Conservation (phyloP, 1,284 basidiomycete species). For the Tylopilus sp. region DNA sequence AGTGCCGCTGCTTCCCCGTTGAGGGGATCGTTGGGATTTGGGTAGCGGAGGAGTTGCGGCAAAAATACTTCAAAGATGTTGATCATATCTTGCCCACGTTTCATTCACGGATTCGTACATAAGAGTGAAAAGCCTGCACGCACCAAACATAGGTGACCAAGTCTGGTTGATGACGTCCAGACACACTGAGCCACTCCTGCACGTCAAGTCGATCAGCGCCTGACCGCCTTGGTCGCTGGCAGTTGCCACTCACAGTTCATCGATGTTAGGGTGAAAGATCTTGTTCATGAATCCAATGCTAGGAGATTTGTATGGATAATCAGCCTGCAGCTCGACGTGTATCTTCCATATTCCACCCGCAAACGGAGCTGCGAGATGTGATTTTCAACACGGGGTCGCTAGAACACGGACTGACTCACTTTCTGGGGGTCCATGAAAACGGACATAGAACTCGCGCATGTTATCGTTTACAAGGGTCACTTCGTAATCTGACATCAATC, state of each 20-base stretch:
- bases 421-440: slow-evolving; percentile 90
- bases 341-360: slow-evolving; percentile 98
- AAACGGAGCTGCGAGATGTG: slow-evolving; percentile 73
- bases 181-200: slow-evolving; percentile 90
- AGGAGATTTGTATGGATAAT: slow-evolving; percentile 98
- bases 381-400: slow-evolving; percentile 10
- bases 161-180: slow-evolving; percentile 97
- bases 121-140: slow-evolving; percentile 12
- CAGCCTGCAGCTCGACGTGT: slow-evolving; percentile 98
- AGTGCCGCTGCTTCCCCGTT: slow-evolving; percentile 97
- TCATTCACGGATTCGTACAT: slow-evolving; percentile 9
- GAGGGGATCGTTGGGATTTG: slow-evolving; percentile 95
- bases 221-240: background rate
- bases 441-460: slow-evolving; percentile 99
- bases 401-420: slow-evolving; percentile 57
- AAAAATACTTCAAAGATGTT: slow-evolving; percentile 99
- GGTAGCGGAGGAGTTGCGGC: slow-evolving; percentile 94
- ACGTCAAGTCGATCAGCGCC: slow-evolving; percentile 6
- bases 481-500: slow-evolving; percentile 96
- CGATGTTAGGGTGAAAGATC: slow-evolving; percentile 99
- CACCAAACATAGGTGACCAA: slow-evolving; percentile 99
- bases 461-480: slow-evolving; percentile 96
- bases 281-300: slow-evolving; percentile 99
- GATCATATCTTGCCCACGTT: slow-evolving; percentile 77
- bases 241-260: slow-evolving; percentile 71